phyloP scores from a whole-genome alignment of 2,329 filamentous ascomycete genomes.

The Xylaria sp. region DNA sequence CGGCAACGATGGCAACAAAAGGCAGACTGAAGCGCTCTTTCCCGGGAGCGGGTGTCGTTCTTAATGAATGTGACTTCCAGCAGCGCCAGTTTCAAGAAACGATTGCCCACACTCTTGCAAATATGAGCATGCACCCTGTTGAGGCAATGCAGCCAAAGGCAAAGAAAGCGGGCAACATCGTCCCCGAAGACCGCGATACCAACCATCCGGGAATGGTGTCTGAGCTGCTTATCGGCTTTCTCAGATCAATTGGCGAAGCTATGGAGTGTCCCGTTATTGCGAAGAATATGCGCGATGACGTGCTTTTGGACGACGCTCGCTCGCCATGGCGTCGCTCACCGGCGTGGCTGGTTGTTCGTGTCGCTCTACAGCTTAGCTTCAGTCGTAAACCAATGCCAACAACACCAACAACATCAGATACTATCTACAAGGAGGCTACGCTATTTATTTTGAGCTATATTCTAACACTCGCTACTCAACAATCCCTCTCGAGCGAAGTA shows the following conservation, averaged over 20 bases:
- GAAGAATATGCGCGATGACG: conserved; percentile 64
- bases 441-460: conserved; percentile 12
- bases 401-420: not conserved
- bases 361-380: conserved; percentile 56
- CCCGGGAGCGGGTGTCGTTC: conserved; percentile 40
- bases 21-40: conserved; percentile 47
- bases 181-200: conserved; percentile 57
- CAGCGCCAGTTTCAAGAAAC: conserved; percentile 29
- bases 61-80: conserved; percentile 48
- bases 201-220: conserved; percentile 60
- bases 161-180: conserved; percentile 48
- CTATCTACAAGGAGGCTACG: conserved; percentile 20
- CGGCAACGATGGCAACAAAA: conserved; percentile 40
- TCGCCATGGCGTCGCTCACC: conserved; percentile 55
- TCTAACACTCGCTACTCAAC: not conserved
- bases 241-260: conserved; percentile 53
- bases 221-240: conserved; percentile 56
- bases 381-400: not conserved
- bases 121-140: conserved; percentile 37
- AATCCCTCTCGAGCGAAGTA: conserved; percentile 1
- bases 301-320: conserved; percentile 51
- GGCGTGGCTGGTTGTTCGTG: conserved; percentile 65
- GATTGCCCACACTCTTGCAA: conserved; percentile 34
- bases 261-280: conserved; percentile 48
- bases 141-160: conserved; percentile 31